Conservation (phyloP, 73 alveolate genomes). For the Tetrahymena malaccensis region DNA sequence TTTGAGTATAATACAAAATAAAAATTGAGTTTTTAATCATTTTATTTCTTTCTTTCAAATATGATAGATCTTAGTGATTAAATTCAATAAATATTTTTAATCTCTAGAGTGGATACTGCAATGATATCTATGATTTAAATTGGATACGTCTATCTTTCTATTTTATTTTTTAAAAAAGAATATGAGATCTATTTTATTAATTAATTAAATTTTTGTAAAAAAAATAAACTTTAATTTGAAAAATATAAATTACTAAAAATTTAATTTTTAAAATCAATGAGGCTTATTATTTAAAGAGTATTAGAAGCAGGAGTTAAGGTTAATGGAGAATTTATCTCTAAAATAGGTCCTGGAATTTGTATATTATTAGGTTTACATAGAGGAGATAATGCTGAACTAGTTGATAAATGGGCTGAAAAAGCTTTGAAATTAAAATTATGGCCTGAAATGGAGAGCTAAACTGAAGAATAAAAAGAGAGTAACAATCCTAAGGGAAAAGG, state of each 20-base stretch:
- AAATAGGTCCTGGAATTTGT: constrained; percentile 76
- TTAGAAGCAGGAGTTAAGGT: constrained; percentile 66
- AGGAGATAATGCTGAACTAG: constrained; percentile 55
- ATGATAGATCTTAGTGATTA: no score
- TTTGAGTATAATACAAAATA: no score
- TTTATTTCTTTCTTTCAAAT: no score
- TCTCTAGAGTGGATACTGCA: no score
- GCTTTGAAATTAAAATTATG: constrained; percentile 67
- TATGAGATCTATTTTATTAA: no score
- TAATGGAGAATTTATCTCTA: constrained; percentile 53
- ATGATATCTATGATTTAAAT: no score
- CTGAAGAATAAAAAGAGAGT: background rate
- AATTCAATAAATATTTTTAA: no score
- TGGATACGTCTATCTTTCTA: no score
- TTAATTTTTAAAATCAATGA: constrained; percentile 49
- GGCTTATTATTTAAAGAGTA: constrained; percentile 76
- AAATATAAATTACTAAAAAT: no score
- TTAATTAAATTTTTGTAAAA: background rate
- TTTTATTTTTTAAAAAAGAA: no score
- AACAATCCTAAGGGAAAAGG: constrained; percentile 30
- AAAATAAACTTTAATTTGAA: background rate
- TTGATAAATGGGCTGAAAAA: constrained; percentile 59
- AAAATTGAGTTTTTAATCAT: no score
- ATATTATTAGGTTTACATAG: constrained; percentile 76
- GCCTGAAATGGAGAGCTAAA: constrained; percentile 48